A percentile compares a stretch with the other conserved stretches of the same genome.
Conservation (phyloP, 805 yeast genomes). For the Metschnikowia borealis region DNA sequence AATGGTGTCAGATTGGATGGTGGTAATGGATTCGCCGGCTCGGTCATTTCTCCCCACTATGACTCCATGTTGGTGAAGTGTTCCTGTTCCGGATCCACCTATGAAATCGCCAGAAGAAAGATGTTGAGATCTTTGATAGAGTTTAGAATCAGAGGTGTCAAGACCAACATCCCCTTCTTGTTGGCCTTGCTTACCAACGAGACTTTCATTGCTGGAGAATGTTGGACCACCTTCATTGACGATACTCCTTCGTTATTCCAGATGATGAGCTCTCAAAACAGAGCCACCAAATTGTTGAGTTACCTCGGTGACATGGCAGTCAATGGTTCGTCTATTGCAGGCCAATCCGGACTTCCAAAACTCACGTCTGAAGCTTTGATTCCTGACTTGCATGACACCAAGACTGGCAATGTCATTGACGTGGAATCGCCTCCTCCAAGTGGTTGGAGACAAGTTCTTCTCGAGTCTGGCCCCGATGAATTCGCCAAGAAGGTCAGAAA, state of each 20-base stretch:
- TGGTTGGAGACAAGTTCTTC: slow-evolving; percentile 90
- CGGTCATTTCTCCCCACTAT: slow-evolving; percentile 93
- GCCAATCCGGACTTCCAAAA: slow-evolving; percentile 92
- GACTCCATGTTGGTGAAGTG: slow-evolving; percentile 98
- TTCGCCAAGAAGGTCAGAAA: slow-evolving; percentile 86
- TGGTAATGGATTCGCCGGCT: slow-evolving; percentile 97
- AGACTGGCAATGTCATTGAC: slow-evolving; percentile 56
- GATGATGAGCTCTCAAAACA: slow-evolving; percentile 90
- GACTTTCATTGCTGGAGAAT: slow-evolving; percentile 76
- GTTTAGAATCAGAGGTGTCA: slow-evolving; percentile 98
- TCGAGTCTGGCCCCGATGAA: slow-evolving; percentile 81
- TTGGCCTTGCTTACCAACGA: slow-evolving; percentile 87
- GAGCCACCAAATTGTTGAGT: slow-evolving; percentile 90
- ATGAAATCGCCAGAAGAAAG: slow-evolving; percentile 94
- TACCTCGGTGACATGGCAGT: slow-evolving; percentile 93
- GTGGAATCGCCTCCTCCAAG: slow-evolving; percentile 51
- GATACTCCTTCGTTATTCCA: slow-evolving; percentile 96
- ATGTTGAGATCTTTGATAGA: slow-evolving; percentile 96
- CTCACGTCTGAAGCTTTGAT: slow-evolving; percentile 68
- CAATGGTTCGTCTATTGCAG: slow-evolving; percentile 93
- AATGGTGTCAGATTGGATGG: slow-evolving; percentile 98
- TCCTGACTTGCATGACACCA: slow-evolving; percentile 64
- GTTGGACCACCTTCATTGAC: slow-evolving; percentile 98
- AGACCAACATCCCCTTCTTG: slow-evolving; percentile 95
- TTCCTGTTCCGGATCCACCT: slow-evolving; percentile 94